Base-by-base conservation (phyloP, 345 rosid genomes). In the Erysimum cheiranthoides region DNA sequence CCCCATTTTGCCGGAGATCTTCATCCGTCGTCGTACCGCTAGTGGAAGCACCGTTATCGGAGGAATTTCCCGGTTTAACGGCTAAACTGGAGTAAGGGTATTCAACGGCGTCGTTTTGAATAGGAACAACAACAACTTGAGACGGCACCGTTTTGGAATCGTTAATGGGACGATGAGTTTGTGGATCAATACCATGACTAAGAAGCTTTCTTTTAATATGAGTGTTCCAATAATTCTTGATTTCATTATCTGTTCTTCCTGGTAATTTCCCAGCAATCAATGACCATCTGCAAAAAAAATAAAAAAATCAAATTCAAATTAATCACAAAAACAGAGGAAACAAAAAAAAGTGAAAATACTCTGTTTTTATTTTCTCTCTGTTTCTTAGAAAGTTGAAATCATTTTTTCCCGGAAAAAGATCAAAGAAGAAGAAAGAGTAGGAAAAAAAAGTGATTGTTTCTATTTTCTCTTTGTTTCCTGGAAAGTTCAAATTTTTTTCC, bases 161-260 rank as follows among this genome's bases (percentile, higher is more conserved):
- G 18, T 69, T 71, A 30, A 89, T 64, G 11, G 85, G 83, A n/a
- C 83, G 93, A 80, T 91, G 97, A 30, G 93, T 87, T 69, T 76
- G 90, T 39, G 97, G 93, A 63, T 91, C 91, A 39, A 91, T 83
- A 25, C 97, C 91, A 2, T 86, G 86, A 78, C 82, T 83, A 25
- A 77, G 74, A 36, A 91, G 93, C 85, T 91, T 91, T 58, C 97
- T 74, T 62, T 84, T 91, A 70, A 91, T 89, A 80, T 91, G 97
- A 3, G 95, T 91, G 77, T 91, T 91, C 95, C 95, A 91, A 64
- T 91, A 89, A 53, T 89, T 91, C 82, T 91, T 91, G 16, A 91
- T 91, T 69, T 91, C 94, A 32, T 91, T 89, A 38, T 91, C 95
- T 8, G 97, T 91, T 80, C 97, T 86, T 70, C 95, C 97, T 0